A percentile compares a stretch with the other conserved stretches of the same genome.
Evolutionary conservation across 2,329 filamentous ascomycete genomes (phyloP).

Genomic region (Clarireedia monteithiana): DNA sequence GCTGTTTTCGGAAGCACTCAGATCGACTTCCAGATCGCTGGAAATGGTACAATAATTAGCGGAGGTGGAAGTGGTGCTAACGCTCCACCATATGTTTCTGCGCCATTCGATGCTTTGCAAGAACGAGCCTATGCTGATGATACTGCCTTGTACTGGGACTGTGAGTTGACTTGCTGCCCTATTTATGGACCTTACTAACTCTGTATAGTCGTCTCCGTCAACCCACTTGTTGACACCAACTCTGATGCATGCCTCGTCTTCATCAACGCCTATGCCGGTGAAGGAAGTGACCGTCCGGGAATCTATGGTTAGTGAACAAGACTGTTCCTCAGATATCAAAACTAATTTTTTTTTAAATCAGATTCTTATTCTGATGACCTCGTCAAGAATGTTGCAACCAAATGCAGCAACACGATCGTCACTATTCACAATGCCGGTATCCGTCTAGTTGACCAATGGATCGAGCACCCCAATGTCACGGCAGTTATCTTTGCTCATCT

Average conservation of each 20-base stretch:
- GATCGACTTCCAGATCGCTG: background rate
- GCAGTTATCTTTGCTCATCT: constrained; percentile 54
- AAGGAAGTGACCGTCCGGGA: constrained; percentile 57
- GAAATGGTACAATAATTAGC: background rate
- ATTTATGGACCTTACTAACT: background rate
- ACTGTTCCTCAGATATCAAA: too few species aligned
- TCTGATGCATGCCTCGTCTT: constrained; percentile 62
- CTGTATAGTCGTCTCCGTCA: constrained; percentile 1
- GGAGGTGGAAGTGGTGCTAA: constrained; percentile 31
- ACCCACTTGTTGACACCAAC: constrained; percentile 38
- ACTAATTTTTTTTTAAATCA: background rate
- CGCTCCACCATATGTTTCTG: constrained; percentile 39
- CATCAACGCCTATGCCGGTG: constrained; percentile 62
- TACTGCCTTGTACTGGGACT: constrained; percentile 51
- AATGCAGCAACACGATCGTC: constrained; percentile 55
- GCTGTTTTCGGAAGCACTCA: background rate
- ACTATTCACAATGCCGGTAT: constrained; percentile 56
- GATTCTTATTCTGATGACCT: constrained; percentile 53
- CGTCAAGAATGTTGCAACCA: constrained; percentile 42
- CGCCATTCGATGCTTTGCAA: constrained; percentile 48
- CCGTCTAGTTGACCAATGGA: constrained; percentile 50
- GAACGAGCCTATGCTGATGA: constrained; percentile 45
- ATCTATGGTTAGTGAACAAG: constrained; percentile 33
- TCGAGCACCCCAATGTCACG: constrained; percentile 51
- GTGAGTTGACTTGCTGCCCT: constrained; percentile 33